These are phyloP conservation scores for Penicillium hesseltinei DNA, from an alignment of 2,329 filamentous ascomycete species.

Conservation along the genomic window DNA sequence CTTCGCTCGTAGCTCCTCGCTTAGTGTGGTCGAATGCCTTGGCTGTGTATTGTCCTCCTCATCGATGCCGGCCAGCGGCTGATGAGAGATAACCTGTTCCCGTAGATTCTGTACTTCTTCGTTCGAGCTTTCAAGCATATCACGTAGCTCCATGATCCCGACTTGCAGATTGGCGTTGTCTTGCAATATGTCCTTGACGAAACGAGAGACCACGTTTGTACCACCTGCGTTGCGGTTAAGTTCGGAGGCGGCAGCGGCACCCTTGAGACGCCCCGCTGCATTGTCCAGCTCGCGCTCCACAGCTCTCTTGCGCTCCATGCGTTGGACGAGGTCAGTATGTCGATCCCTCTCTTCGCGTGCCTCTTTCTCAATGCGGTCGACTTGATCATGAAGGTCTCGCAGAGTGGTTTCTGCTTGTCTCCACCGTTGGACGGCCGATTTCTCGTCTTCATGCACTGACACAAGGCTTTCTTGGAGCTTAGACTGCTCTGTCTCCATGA, in stretches of 20 bases:
- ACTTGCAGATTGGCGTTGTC: conserved; percentile 94
- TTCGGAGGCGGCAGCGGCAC: conserved; percentile 70
- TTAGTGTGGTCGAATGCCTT: conserved; percentile 57
- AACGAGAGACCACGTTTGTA: conserved; percentile 81
- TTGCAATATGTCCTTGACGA: conserved; percentile 90
- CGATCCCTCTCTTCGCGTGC: conserved; percentile 74
- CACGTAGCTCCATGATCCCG: conserved; percentile 84
- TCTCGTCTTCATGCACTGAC: conserved; percentile 70
- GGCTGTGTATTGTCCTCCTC: conserved; percentile 22
- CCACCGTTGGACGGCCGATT: conserved; percentile 78
- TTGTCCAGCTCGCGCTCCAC: conserved; percentile 80
- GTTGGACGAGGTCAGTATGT: conserved; percentile 74
- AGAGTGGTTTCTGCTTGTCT: conserved; percentile 79
- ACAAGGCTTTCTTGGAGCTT: conserved; percentile 66
- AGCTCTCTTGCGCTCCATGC: conserved; percentile 78
- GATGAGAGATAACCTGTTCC: conserved; percentile 76
- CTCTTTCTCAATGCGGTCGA: conserved; percentile 85
- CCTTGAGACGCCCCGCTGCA: conserved; percentile 76
- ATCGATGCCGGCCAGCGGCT: conserved; percentile 56
- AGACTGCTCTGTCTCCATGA: conserved; percentile 79
- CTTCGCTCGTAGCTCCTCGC: conserved; percentile 66
- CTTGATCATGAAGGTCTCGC: conserved; percentile 75
- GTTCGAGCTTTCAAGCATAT: conserved; percentile 87
- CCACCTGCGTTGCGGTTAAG: conserved; percentile 59
- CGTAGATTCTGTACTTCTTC: conserved; percentile 86